These are phyloP conservation scores for Sclerotinia nivalis DNA, from an alignment of 2,329 filamentous ascomycete genomes.

Conservation along the genomic window DNA sequence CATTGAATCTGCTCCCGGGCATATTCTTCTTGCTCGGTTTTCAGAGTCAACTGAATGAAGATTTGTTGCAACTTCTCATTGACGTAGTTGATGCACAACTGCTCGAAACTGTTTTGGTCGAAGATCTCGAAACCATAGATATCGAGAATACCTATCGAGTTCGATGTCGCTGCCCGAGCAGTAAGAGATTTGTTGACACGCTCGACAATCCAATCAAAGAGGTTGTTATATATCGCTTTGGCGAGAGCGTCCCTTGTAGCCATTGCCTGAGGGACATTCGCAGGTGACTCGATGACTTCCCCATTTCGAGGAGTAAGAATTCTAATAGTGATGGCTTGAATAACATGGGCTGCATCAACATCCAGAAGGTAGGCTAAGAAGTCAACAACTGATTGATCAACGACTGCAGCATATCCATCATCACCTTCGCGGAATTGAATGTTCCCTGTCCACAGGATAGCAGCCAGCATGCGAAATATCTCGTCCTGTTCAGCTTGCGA, in stretches of 20 bases:
- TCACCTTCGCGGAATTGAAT: slow-evolving; percentile 90
- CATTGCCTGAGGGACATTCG: slow-evolving; percentile 83
- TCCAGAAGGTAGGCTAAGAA: slow-evolving; percentile 94
- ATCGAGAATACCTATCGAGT: slow-evolving; percentile 94
- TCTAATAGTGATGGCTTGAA: slow-evolving; percentile 85
- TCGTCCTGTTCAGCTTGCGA: slow-evolving; percentile 87
- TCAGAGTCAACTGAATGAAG: slow-evolving; percentile 95
- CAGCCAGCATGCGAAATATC: slow-evolving; percentile 92
- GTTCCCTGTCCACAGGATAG: slow-evolving; percentile 93
- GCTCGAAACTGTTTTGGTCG: slow-evolving; percentile 98
- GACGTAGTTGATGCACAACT: slow-evolving; percentile 99
- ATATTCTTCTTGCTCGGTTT: slow-evolving; percentile 97
- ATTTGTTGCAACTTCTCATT: slow-evolving; percentile 99
- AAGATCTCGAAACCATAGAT: slow-evolving; percentile 99
- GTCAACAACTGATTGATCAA: slow-evolving; percentile 87
- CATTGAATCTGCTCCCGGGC: slow-evolving; percentile 94
- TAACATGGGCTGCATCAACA: slow-evolving; percentile 75
- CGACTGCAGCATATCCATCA: slow-evolving; percentile 80
- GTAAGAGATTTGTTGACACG: slow-evolving; percentile 87
- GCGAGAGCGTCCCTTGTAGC: slow-evolving; percentile 88
- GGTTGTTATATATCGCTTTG: slow-evolving; percentile 95
- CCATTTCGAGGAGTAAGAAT: slow-evolving; percentile 71
- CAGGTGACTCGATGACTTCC: slow-evolving; percentile 70
- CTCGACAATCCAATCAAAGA: slow-evolving; percentile 98
- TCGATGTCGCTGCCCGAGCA: slow-evolving; percentile 71